Evolutionary conservation across 83 land plant genomes (phyloP), one percentile per base, ranked within the genome.

Genomic region (Thuja plicata): DNA sequence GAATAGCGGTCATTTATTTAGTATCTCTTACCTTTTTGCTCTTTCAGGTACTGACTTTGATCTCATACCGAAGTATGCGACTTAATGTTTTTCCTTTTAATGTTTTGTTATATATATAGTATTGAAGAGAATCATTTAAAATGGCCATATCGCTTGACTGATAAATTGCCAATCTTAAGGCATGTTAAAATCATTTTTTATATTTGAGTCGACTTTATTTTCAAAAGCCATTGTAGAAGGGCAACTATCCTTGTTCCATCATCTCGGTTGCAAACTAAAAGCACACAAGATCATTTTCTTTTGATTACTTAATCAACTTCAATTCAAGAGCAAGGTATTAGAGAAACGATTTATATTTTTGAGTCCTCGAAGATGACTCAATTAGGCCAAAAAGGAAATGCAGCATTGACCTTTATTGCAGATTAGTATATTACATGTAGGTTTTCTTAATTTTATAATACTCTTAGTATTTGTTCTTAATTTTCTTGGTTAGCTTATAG

Each of bases 1-100:
- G 99, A 74, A 92, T 97, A 91, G 99, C 99, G 87, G 97, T 98
- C 46, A 88, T 97, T 85, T 97, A 98, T 88, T 96, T 98, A 66
- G 96, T 96, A 84, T 92, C 95, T 48, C 97, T 98, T 70, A 97
- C 99, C 77, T 98, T 98, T 95, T 91, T 98, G 90, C 96, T 98
- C 76, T 98, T 98, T 81, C 99, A 98, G 99, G 99, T 96, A 87
- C 62, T 13, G 34, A 52, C 34, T 84, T 54, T 84, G 37, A 84
- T 52, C 40, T 50, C 34, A 37, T 8, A 38, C 1, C 6, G 17
- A 54, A 84, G 8, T 84, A 84, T 10, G 34, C 32, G 35, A 24
- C 43, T 57, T 21, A 40, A 34, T 85, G 13, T 71, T 35, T 87
- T 73, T 30, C 24, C 41, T 76, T 52, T 13, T 32, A 87, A 90